A percentile compares a stretch with the other conserved stretches of the same genome.
Evolutionary conservation across 1,284 basidiomycete species (phyloP).

Genomic region (Athelia psychrophila): DNA sequence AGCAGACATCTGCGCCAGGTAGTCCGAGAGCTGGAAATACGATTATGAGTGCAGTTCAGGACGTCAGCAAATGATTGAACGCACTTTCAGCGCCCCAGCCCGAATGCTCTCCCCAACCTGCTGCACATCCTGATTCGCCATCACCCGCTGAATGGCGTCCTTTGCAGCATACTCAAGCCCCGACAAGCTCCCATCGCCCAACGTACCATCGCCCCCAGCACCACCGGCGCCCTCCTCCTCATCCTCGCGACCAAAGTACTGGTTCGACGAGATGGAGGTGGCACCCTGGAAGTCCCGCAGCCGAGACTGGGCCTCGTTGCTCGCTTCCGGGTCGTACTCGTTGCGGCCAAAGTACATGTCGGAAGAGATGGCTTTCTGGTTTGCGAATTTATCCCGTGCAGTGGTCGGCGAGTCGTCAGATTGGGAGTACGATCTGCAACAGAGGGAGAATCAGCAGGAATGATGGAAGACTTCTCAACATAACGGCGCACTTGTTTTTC

Average conservation of each 20-base stretch:
- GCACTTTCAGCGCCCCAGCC: constrained; percentile 82
- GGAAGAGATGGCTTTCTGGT: constrained; percentile 93
- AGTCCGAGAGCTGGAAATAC: constrained; percentile 64
- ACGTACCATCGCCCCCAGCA: constrained; percentile 46
- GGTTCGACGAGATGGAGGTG: constrained; percentile 91
- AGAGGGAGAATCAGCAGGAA: constrained; percentile 3
- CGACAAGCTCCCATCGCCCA: constrained; percentile 72
- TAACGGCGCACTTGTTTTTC: no score
- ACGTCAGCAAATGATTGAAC: constrained; percentile 18
- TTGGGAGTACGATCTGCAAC: constrained; percentile 15
- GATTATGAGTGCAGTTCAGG: constrained; percentile 2
- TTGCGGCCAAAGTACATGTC: constrained; percentile 98
- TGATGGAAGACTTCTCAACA: constrained; percentile 3
- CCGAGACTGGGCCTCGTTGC: constrained; percentile 79
- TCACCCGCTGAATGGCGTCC: constrained; percentile 75
- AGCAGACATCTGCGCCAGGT: constrained; percentile 74
- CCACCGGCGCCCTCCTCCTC: constrained; percentile 60
- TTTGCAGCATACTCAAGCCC: constrained; percentile 76
- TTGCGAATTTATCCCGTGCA: constrained; percentile 89
- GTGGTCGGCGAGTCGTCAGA: constrained; percentile 70
- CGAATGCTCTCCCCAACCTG: constrained; percentile 84
- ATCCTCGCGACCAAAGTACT: constrained; percentile 93
- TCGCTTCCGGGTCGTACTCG: constrained; percentile 76
- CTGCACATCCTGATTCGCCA: constrained; percentile 91
- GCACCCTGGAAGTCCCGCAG: constrained; percentile 89